phyloP scores from a whole-genome alignment of 2,329 filamentous ascomycete genomes.

The Colletotrichum chrysophilum region DNA sequence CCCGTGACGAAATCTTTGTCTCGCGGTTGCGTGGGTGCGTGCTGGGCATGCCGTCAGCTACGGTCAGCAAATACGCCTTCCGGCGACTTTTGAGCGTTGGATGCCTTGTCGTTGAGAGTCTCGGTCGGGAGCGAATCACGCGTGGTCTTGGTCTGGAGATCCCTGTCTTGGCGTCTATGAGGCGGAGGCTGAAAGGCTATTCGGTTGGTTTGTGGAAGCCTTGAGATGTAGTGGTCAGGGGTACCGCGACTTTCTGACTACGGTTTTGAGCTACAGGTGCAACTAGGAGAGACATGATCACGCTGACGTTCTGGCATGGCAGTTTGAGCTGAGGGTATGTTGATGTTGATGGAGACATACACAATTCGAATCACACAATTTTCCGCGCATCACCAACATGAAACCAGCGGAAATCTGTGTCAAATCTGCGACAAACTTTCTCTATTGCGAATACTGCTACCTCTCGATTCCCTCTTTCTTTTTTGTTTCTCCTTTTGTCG shows the following conservation, averaged over 20 bases:
- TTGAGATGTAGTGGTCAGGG: background rate
- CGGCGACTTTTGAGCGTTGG: background rate
- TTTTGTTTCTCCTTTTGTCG: no score
- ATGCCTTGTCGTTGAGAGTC: background rate
- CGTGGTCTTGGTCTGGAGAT: background rate
- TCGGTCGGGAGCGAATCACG: background rate
- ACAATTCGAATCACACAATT: background rate
- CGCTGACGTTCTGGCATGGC: background rate
- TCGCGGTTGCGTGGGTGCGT: background rate
- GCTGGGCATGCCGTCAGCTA: background rate
- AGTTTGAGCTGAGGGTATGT: background rate
- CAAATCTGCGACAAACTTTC: accelerated
- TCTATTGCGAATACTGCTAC: background rate
- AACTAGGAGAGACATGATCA: background rate
- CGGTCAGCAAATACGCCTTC: background rate
- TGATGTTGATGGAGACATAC: background rate
- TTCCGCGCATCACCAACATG: background rate
- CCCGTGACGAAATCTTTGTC: background rate
- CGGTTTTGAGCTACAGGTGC: background rate
- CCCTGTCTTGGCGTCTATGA: background rate
- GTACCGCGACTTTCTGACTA: background rate
- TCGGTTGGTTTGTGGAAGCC: background rate
- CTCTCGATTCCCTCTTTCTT: no score
- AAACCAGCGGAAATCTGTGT: background rate
- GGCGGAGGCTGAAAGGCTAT: background rate